These are phyloP conservation scores for Xerocomus potaroensis DNA, from an alignment of 768 basidiomycete species.

Conservation along the genomic window DNA sequence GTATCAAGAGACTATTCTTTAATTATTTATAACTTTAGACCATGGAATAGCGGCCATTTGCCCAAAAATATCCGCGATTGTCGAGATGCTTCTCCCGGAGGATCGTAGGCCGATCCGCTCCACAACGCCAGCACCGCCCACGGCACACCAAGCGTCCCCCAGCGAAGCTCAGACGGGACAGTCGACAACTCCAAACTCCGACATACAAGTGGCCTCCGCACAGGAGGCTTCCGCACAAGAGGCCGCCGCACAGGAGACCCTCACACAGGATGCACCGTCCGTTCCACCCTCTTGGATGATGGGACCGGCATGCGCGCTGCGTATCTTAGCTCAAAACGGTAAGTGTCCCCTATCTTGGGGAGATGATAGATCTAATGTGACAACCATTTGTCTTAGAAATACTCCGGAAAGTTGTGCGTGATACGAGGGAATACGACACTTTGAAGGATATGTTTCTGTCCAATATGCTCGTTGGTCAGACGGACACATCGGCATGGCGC, in stretches of 20 bases:
- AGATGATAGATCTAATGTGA: background rate
- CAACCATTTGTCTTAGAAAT: slow-evolving; percentile 1
- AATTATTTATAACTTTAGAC: slow-evolving; percentile 1
- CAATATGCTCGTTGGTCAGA: slow-evolving; percentile 7
- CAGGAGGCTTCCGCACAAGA: background rate
- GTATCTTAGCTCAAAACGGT: slow-evolving; percentile 11
- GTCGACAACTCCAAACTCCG: no score
- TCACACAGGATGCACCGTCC: background rate
- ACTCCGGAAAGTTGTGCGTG: background rate
- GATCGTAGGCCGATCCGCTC: background rate
- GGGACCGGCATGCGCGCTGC: slow-evolving; percentile 21
- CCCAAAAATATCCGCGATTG: background rate
- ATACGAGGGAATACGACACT: slow-evolving; percentile 4
- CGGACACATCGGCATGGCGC: slow-evolving; percentile 9
- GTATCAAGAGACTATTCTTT: background rate
- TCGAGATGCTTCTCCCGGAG: slow-evolving; percentile 12
- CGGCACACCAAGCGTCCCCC: no score
- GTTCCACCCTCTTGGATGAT: slow-evolving; percentile 10
- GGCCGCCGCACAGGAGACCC: background rate
- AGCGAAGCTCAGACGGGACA: no score
- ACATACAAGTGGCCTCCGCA: no score
- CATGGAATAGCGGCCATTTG: slow-evolving; percentile 6
- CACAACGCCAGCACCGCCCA: no score
- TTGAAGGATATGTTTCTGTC: slow-evolving; percentile 14
- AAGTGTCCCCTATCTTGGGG: background rate